Evolutionary conservation across 1,284 basidiomycete genomes (phyloP), one percentile per base, ranked within the genome.

Genomic region (Tilletia caries): DNA sequence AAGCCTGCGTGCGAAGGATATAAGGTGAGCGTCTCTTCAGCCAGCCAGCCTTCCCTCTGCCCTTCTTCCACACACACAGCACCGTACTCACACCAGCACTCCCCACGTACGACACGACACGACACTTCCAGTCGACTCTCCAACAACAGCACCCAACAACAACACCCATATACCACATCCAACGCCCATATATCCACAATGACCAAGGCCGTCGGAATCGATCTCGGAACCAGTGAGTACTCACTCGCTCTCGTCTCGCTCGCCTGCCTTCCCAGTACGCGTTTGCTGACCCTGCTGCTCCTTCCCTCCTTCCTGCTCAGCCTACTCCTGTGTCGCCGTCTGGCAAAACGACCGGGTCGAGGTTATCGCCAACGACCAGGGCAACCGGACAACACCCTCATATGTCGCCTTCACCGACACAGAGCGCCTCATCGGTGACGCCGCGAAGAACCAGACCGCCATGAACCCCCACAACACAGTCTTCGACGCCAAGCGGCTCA

Each of bases 401-500:
- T 83, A 78, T 67, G 82, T 84, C 69, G 80, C 79, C 29, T 83
- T 83, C 71, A 76, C 75, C 65, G 92, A 93, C 12, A 75, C 77
- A 0, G 95, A 98, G 85, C 91, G 95, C 84, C 88, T 98, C 34
- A 86, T 87, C 77, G 87, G 87, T 76, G 87, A 88, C 72, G 86
- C 86, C 70, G 87, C 87, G 69, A 88, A 88, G 85, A 88, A 88
- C 84, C 87, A 88, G 81, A 86, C 86, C 60, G 85, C 87, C 44
- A 85, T 86, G 81, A 95, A 95, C 86, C 93, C 95, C 32, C 85
- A 89, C 84, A 97, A 97, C 86, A 97, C 95, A 12, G 91, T 96
- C 78, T 98, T 97, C 83, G 95, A 97, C 85, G 93, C 94, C 72
- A 97, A 98, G 85, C 93, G 94, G 86, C 89, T 98, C 74, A 95